phyloP scores from a whole-genome alignment of 2,329 filamentous ascomycete species.

The Pyricularia sp. region DNA sequence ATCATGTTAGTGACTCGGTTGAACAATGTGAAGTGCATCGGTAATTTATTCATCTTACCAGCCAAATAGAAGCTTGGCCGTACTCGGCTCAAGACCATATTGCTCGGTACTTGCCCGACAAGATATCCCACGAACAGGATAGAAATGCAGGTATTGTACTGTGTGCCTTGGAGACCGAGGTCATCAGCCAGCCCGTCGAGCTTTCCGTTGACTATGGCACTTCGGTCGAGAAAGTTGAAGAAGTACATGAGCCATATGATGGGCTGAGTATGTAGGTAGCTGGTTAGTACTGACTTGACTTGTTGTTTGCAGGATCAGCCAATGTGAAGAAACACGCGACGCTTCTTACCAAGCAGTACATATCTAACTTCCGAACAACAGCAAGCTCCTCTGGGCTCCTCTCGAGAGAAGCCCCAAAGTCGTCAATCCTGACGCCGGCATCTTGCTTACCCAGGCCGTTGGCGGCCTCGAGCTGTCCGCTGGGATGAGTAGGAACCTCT shows the following conservation, averaged over 20 bases:
- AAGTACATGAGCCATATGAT: slow-evolving; percentile 42
- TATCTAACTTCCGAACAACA: background rate
- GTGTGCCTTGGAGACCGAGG: slow-evolving; percentile 24
- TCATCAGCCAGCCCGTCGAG: slow-evolving; percentile 34
- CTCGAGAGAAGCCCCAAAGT: background rate
- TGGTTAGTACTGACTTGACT: background rate
- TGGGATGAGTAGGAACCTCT: background rate
- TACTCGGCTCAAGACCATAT: background rate
- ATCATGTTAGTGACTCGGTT: slow-evolving; percentile 15
- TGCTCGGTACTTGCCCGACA: slow-evolving; percentile 9
- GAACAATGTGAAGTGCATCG: background rate
- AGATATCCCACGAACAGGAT: slow-evolving; percentile 18
- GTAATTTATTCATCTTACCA: background rate
- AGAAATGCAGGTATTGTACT: slow-evolving; percentile 22
- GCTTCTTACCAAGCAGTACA: background rate
- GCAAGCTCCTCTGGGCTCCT: background rate
- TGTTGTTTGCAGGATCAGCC: background rate
- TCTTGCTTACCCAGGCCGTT: background rate
- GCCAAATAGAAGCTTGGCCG: background rate
- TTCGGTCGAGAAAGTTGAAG: slow-evolving; percentile 45
- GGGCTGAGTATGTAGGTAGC: background rate
- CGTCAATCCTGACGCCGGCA: background rate
- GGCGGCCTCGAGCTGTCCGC: too few species aligned
- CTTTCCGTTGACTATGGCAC: slow-evolving; percentile 23
- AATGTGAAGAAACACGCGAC: background rate